phyloP scores from a whole-genome alignment of 169 alveolate genomes.

The Eimeria tenella region DNA sequence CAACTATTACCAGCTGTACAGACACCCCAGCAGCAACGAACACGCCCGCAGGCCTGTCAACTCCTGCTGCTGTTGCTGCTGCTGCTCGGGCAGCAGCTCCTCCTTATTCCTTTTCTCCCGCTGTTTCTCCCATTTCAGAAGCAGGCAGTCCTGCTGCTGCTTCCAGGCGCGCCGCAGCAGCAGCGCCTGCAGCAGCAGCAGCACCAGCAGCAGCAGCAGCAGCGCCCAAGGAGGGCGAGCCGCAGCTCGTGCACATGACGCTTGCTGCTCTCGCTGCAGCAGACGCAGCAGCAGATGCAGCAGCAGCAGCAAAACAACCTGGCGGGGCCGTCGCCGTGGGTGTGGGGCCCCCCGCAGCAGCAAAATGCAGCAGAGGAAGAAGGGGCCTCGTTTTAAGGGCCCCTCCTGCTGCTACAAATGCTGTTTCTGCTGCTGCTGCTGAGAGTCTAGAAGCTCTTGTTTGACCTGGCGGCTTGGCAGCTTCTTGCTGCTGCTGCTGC shows the following conservation, averaged over 20 bases:
- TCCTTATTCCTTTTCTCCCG: neutral
- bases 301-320: neutral
- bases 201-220: conserved; percentile 1
- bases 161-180: neutral
- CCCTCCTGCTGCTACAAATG: no score
- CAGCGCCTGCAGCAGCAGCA: neutral
- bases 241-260: neutral
- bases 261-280: neutral
- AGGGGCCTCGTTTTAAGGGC: no score
- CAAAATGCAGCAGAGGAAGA: neutral
- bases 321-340: neutral
- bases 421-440: no score
- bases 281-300: neutral
- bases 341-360: neutral
- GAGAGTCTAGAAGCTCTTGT: no score
- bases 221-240: neutral
- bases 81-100: neutral
- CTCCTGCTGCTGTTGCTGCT: neutral
- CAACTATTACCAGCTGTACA: no score
- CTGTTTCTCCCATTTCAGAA: neutral
- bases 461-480: no score
- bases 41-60: no score
- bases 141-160: neutral
- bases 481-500: neutral
- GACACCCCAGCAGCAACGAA: no score